Evolutionary conservation across 2,329 filamentous ascomycete species (phyloP).

Genomic region (Sphaerulina vaccinii): DNA sequence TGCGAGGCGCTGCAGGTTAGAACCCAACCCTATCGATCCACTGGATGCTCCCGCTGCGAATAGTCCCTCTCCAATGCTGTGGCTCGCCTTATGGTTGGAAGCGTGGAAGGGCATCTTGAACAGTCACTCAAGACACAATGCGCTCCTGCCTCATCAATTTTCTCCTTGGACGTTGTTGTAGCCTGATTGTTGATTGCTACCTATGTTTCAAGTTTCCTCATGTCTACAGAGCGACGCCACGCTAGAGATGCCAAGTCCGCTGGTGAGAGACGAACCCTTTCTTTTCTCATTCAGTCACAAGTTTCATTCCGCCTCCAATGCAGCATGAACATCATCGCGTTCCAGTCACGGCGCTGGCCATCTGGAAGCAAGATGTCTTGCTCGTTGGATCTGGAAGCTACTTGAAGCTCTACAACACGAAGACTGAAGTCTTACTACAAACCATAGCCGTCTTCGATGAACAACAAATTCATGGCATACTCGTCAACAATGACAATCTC

Average conservation of each 20-base stretch:
- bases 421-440: constrained; percentile 29
- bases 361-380: constrained; percentile 37
- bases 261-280: too few relatives aligned
- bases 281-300: too few relatives aligned
- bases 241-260: too few relatives aligned
- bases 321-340: constrained; percentile 37
- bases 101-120: constrained; percentile 3
- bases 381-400: constrained; percentile 47
- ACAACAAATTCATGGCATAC: constrained; percentile 74
- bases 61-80: constrained; percentile 7
- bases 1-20: constrained; percentile 14
- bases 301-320: constrained; percentile 24
- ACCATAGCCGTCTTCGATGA: constrained; percentile 57
- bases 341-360: constrained; percentile 48
- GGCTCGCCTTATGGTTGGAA: not conserved
- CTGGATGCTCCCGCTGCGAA: not conserved
- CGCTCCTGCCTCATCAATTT: too few relatives aligned
- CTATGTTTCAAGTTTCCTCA: too few relatives aligned
- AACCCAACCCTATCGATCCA: constrained; percentile 3
- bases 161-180: too few relatives aligned
- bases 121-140: too few relatives aligned
- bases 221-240: too few relatives aligned
- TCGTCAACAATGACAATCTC: constrained; percentile 40
- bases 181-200: too few relatives aligned
- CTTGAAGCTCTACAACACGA: constrained; percentile 41